Conservation (phyloP, 2,329 filamentous ascomycete species). For the Chrysoporthe puriensis region DNA sequence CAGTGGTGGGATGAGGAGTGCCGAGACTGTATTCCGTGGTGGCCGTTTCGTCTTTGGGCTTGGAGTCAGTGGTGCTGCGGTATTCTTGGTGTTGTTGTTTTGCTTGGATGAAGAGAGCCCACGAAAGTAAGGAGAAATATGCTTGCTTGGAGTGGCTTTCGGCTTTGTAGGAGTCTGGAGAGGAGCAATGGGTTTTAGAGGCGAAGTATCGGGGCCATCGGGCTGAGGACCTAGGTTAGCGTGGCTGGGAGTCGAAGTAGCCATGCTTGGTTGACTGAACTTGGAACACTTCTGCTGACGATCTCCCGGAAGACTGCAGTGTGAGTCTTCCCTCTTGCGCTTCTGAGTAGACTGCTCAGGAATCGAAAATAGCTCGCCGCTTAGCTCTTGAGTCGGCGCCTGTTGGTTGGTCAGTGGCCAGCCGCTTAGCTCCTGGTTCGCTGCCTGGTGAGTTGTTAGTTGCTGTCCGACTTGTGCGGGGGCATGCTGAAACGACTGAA, state of each 20-base stretch:
- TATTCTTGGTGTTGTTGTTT: slow-evolving; percentile 17
- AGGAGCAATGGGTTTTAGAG: slow-evolving; percentile 4
- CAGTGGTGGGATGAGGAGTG: slow-evolving; percentile 70
- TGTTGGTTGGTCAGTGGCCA: slow-evolving; percentile 8
- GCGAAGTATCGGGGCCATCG: neutral
- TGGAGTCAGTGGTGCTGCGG: slow-evolving; percentile 19
- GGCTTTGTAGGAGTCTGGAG: slow-evolving; percentile 29
- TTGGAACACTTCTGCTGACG: neutral
- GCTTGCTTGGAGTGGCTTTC: slow-evolving; percentile 16
- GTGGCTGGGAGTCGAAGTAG: slow-evolving; percentile 45
- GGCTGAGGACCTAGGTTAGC: slow-evolving; percentile 42
- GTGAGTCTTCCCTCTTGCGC: neutral
- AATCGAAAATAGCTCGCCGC: neutral
- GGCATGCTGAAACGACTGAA: slow-evolving; percentile 7
- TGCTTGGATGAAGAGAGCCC: slow-evolving; percentile 13
- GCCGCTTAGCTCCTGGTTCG: slow-evolving; percentile 3
- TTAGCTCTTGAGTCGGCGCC: slow-evolving; percentile 9
- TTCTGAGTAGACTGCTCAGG: neutral
- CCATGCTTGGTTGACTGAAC: neutral
- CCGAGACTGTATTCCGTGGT: slow-evolving; percentile 52
- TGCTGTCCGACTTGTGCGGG: slow-evolving; percentile 5
- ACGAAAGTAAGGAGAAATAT: slow-evolving; percentile 21
- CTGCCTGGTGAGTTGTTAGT: slow-evolving; percentile 12
- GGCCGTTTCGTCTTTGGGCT: slow-evolving; percentile 39
- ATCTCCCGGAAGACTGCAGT: neutral